Conservation (phyloP, 2,329 filamentous ascomycete genomes). For the Lanzia echinophila region DNA sequence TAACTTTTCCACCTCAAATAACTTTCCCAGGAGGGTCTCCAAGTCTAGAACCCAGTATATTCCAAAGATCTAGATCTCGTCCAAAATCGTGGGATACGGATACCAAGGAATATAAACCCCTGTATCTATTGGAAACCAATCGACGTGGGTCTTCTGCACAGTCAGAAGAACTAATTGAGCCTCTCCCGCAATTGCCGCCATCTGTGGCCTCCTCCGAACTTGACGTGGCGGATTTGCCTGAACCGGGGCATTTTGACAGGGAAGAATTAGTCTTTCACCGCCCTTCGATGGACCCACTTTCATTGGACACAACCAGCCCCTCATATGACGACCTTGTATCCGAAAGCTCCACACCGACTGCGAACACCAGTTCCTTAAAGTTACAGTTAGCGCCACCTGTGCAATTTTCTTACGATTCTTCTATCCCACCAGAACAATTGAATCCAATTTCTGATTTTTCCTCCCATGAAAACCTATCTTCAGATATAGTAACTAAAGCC, state of each 20-base stretch:
- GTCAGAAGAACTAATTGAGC: constrained; percentile 31
- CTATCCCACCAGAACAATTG: neutral
- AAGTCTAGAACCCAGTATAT: constrained; percentile 26
- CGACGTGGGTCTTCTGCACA: constrained; percentile 19
- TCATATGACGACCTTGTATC: constrained; percentile 48
- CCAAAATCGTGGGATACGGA: constrained; percentile 54
- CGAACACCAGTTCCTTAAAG: constrained; percentile 28
- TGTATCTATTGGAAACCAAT: constrained; percentile 67
- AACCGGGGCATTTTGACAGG: constrained; percentile 1
- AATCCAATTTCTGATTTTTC: constrained; percentile 4
- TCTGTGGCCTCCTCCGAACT: constrained; percentile 39
- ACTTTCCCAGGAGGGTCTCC: constrained; percentile 17
- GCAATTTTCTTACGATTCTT: constrained; percentile 8
- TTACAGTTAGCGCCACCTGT: constrained; percentile 28
- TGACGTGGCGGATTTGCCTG: constrained; percentile 9
- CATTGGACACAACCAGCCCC: constrained; percentile 36
- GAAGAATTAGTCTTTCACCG: constrained; percentile 7
- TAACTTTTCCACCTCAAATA: constrained; percentile 33
- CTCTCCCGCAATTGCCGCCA: constrained; percentile 42
- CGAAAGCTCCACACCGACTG: constrained; percentile 62
- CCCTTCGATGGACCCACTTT: constrained; percentile 26
- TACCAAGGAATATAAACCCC: constrained; percentile 66
- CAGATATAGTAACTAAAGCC: constrained; percentile 14
- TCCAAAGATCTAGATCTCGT: constrained; percentile 37
- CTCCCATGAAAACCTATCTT: neutral